Evolutionary conservation across 176 grass and related monocot species (phyloP).

Genomic region (Cymbopogon citratus): DNA sequence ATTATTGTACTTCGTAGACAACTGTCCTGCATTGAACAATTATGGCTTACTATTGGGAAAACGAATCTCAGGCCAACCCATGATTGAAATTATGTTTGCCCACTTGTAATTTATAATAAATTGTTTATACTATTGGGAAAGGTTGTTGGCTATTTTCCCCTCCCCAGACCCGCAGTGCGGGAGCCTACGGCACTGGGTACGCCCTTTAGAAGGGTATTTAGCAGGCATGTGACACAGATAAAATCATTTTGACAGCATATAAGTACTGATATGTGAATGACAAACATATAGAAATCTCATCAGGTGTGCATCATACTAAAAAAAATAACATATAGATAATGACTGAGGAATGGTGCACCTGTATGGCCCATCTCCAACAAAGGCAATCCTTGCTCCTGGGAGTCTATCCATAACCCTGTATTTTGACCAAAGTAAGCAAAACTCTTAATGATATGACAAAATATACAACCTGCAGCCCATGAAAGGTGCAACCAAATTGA

Average conservation of each 20-base stretch:
- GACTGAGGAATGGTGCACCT: conserved; percentile 40
- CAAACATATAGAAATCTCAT: background rate
- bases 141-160: too few species aligned
- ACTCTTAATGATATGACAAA: conserved; percentile 10
- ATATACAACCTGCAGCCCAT: background rate
- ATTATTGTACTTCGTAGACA: background rate
- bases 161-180: too few species aligned
- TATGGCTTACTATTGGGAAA: background rate
- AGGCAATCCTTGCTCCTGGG: conserved; percentile 84
- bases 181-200: too few species aligned
- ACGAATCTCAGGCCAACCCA: background rate
- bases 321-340: conserved; percentile 13
- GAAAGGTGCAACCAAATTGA: background rate
- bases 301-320: background rate
- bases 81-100: background rate
- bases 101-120: background rate
- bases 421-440: conserved; percentile 27
- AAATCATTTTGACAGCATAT: background rate
- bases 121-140: too few species aligned
- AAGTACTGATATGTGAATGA: conserved; percentile 20
- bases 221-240: background rate
- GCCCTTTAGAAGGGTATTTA: background rate
- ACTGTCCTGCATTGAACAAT: background rate
- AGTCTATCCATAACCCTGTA: conserved; percentile 92
- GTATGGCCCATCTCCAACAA: conserved; percentile 89